These are phyloP conservation scores for Aphanomyces euteiches DNA, from an alignment of 352 stramenopile genomes.

Conservation along the genomic window DNA sequence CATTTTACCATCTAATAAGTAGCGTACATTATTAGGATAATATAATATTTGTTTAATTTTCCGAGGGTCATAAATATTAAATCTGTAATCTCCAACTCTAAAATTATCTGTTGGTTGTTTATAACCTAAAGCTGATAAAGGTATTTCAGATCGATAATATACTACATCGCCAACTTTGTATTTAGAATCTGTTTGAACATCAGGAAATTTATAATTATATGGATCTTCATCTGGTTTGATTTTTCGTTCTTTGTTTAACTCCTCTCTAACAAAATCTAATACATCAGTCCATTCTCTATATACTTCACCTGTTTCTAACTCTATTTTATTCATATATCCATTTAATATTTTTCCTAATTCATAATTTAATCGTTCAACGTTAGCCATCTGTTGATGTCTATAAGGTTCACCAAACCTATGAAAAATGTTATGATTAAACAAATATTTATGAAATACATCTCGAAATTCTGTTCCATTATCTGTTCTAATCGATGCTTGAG, in stretches of 20 bases:
- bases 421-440: too few species aligned
- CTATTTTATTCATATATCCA: conserved; percentile 26
- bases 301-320: conserved; percentile 15
- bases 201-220: conserved; percentile 7
- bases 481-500: too few species aligned
- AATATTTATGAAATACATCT: too few species aligned
- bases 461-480: too few species aligned
- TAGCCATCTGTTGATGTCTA: too few species aligned
- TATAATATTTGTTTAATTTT: conserved; percentile 9
- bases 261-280: conserved; percentile 8
- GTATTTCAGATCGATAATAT: conserved; percentile 3
- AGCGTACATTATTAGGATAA: not conserved
- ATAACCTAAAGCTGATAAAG: conserved; percentile 27
- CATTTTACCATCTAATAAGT: not conserved
- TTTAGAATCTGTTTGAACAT: conserved; percentile 26
- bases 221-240: conserved; percentile 13
- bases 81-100: conserved; percentile 21
- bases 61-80: not conserved
- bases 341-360: conserved; percentile 1
- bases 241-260: conserved; percentile 30
- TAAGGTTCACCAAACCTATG: too few species aligned
- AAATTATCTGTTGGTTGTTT: conserved; percentile 20
- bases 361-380: too few species aligned
- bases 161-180: conserved; percentile 25
- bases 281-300: conserved; percentile 15